Conservation (phyloP, 306 rosid genomes). For the Mucuna pruriens region DNA sequence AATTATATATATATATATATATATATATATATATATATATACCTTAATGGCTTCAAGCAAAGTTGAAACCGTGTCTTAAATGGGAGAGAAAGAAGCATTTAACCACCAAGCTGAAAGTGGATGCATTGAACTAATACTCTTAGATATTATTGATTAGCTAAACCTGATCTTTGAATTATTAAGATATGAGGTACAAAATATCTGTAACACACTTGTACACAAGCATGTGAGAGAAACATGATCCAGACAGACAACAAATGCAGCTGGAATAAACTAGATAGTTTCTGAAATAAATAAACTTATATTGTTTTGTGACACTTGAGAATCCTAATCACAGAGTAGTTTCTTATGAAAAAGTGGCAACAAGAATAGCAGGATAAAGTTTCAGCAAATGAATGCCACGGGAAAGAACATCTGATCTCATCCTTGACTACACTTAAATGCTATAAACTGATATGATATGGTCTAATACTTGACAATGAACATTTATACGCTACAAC, state of each 20-base stretch:
- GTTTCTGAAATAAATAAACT: no score
- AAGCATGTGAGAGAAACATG: neutral
- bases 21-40: no score
- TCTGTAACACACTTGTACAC: neutral
- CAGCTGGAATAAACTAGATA: slow-evolving; percentile 17
- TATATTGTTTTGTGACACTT: neutral
- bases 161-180: neutral
- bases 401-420: slow-evolving; percentile 15
- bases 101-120: neutral
- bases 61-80: neutral
- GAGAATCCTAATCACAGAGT: neutral
- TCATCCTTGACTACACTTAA: slow-evolving; percentile 19
- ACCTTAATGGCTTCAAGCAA: neutral
- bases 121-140: neutral
- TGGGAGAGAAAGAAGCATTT: neutral
- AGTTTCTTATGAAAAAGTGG: neutral
- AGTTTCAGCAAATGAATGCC: slow-evolving; percentile 7
- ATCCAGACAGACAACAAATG: neutral
- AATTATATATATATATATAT: no score
- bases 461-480: slow-evolving; percentile 37
- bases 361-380: neutral
- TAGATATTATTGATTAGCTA: neutral
- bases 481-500: slow-evolving; percentile 49
- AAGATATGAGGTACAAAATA: neutral
- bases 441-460: slow-evolving; percentile 35